Evolutionary conservation across 2,329 filamentous ascomycete genomes (phyloP).

Genomic region (Salinomyces thailandicus): DNA sequence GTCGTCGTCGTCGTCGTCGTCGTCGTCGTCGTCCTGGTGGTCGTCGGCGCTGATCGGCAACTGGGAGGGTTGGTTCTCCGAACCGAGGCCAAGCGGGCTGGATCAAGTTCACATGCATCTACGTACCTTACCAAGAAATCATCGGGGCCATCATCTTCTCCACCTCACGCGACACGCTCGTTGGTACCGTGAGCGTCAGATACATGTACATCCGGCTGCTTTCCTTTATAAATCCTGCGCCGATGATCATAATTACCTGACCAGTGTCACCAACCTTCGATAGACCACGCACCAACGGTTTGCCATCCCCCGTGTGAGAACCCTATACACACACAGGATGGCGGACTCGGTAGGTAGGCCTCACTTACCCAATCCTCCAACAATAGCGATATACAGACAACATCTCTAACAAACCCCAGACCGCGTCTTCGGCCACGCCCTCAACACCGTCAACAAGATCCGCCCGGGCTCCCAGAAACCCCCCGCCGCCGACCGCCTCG

Average conservation of each 20-base stretch:
- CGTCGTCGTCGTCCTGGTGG: no score
- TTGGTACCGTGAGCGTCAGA: not conserved
- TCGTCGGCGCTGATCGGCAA: no score
- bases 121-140: no score
- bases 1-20: no score
- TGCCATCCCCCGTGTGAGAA: constrained; percentile 3
- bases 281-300: not conserved
- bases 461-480: constrained; percentile 86
- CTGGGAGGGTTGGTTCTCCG: not conserved
- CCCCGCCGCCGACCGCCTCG: constrained; percentile 71
- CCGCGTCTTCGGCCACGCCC: constrained; percentile 95
- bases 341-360: constrained; percentile 9
- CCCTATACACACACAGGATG: constrained; percentile 3
- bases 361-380: no score
- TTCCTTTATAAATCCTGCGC: not conserved
- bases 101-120: not conserved
- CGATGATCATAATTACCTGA: not conserved
- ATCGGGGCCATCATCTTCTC: not conserved
- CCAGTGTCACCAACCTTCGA: not conserved
- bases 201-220: not conserved
- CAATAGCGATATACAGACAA: not conserved
- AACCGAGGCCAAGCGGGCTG: not conserved
- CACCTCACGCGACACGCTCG: not conserved
- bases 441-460: constrained; percentile 97
- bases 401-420: constrained; percentile 49